phyloP scores from a whole-genome alignment of 2,329 filamentous ascomycete species.

The Xylariomycetidae sp. region DNA sequence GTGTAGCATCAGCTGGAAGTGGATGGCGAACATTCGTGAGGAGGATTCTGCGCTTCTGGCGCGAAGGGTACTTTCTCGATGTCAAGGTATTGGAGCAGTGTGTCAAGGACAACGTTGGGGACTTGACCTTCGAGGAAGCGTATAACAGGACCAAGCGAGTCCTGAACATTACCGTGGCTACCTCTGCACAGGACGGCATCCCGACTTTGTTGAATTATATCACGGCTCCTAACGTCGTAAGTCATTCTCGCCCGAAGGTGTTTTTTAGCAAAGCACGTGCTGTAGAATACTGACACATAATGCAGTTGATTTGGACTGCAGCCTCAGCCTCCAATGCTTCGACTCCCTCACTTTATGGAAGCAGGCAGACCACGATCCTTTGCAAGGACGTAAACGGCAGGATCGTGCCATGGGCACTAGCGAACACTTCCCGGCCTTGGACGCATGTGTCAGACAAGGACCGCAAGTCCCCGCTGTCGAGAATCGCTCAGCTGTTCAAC shows the following conservation, averaged over 20 bases:
- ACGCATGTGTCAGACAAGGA: slow-evolving; percentile 61
- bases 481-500: slow-evolving; percentile 80
- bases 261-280: not conserved
- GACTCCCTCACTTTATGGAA: slow-evolving; percentile 60
- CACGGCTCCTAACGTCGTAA: slow-evolving; percentile 85
- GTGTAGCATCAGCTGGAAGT: slow-evolving; percentile 35
- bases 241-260: slow-evolving; percentile 29
- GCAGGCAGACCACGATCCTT: slow-evolving; percentile 60
- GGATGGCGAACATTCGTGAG: slow-evolving; percentile 58
- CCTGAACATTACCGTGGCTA: slow-evolving; percentile 86
- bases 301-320: slow-evolving; percentile 72
- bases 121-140: slow-evolving; percentile 90
- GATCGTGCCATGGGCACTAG: slow-evolving; percentile 69
- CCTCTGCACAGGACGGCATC: slow-evolving; percentile 67
- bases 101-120: slow-evolving; percentile 78
- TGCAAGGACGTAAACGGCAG: slow-evolving; percentile 73
- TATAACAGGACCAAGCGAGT: slow-evolving; percentile 80
- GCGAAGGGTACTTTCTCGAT: slow-evolving; percentile 80
- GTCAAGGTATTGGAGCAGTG: slow-evolving; percentile 77
- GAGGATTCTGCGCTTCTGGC: slow-evolving; percentile 63
- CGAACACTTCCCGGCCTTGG: slow-evolving; percentile 64
- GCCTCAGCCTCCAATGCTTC: slow-evolving; percentile 72
- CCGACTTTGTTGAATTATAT: slow-evolving; percentile 88
- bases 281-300: slow-evolving; percentile 8
- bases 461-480: slow-evolving; percentile 59